Percentiles rank a stretch among this genome's conserved stretches.
phyloP scores from a whole-genome alignment of 2,329 filamentous ascomycete species.

The Didymella pomorum region DNA sequence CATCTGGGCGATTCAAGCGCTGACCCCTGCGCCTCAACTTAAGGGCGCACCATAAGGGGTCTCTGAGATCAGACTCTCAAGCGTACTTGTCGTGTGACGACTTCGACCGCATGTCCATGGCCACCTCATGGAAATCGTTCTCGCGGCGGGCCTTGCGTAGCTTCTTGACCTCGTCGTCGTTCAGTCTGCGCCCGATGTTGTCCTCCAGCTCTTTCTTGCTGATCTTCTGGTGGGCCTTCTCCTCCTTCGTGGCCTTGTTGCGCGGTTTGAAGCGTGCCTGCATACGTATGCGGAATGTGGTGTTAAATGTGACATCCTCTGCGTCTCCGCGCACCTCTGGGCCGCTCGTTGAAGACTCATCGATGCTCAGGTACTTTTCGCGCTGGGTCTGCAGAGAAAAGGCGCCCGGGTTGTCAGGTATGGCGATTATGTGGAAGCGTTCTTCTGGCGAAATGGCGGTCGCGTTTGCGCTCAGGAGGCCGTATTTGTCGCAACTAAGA shows the following conservation, averaged over 20 bases:
- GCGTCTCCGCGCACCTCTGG: conserved; percentile 81
- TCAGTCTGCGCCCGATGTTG: conserved; percentile 75
- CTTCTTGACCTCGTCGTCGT: conserved; percentile 85
- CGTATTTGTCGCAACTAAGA: conserved; percentile 84
- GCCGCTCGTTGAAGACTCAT: conserved; percentile 46
- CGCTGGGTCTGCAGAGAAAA: conserved; percentile 78
- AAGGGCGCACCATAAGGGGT: neutral
- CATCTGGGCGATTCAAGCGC: conserved; percentile 10
- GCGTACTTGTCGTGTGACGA: conserved; percentile 68
- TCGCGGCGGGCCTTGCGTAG: conserved; percentile 84
- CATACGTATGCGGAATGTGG: conserved; percentile 85
- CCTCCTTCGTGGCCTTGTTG: conserved; percentile 79
- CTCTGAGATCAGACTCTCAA: conserved; percentile 1
- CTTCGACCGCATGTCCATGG: conserved; percentile 89
- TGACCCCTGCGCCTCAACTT: neutral
- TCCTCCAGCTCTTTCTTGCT: conserved; percentile 85
- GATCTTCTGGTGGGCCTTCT: conserved; percentile 84
- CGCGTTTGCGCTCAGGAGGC: conserved; percentile 76
- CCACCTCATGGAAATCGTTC: conserved; percentile 86
- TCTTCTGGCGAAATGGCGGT: conserved; percentile 87
- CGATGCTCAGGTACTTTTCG: conserved; percentile 73
- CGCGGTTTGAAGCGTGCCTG: conserved; percentile 92
- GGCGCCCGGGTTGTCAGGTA: conserved; percentile 70
- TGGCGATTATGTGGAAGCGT: conserved; percentile 73
- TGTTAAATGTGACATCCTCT: conserved; percentile 70